Evolutionary conservation across 2,329 filamentous ascomycete species (phyloP).

Genomic region (Ceratocystis ficicola): DNA sequence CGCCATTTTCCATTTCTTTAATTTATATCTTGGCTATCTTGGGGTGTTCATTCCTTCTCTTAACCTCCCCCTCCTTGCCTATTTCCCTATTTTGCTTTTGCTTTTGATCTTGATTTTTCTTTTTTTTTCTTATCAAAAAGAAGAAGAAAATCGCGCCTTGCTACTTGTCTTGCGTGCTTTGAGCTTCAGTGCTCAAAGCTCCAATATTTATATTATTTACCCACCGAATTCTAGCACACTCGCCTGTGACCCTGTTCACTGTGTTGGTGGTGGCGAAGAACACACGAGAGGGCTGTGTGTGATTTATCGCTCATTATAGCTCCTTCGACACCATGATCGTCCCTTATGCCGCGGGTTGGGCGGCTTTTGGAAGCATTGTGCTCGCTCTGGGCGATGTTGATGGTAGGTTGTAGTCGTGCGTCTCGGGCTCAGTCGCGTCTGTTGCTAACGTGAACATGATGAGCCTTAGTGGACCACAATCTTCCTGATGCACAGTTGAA

Average conservation of each 20-base stretch:
- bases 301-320: background rate
- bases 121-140: background rate
- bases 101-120: background rate
- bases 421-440: background rate
- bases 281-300: background rate
- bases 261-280: conserved; percentile 7
- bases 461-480: background rate
- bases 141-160: background rate
- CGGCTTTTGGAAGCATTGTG: background rate
- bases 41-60: background rate
- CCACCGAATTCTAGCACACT: conserved; percentile 13
- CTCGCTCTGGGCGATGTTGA: background rate
- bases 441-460: background rate
- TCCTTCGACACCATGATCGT: background rate
- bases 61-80: background rate
- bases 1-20: background rate
- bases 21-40: background rate
- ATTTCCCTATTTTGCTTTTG: background rate
- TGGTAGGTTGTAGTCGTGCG: background rate
- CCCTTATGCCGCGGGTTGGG: background rate
- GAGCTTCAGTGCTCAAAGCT: background rate
- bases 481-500: conserved; percentile 22
- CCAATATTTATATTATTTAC: background rate
- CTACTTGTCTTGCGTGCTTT: background rate
- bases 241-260: background rate